Evolutionary conservation across 306 rosid species (phyloP).

Genomic region (Cucurbita moschata): DNA sequence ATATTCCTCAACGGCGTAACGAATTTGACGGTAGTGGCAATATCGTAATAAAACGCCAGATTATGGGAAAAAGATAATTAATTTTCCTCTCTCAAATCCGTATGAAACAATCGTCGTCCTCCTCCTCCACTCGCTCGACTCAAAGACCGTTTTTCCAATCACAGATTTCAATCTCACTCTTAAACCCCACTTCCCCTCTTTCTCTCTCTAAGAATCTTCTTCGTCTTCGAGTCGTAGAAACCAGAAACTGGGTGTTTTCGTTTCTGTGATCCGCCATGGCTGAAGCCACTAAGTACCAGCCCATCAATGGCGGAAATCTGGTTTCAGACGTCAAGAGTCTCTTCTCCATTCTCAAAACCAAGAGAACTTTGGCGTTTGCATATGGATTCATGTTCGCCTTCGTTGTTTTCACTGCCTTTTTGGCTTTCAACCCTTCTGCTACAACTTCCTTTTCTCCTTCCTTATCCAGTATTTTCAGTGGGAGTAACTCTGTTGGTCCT

Average conservation of each 20-base stretch:
- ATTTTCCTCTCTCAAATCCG: neutral
- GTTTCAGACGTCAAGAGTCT: constrained; percentile 42
- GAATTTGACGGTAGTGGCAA: neutral
- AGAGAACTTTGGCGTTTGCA: constrained; percentile 41
- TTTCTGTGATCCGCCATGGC: constrained; percentile 35
- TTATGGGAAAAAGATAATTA: neutral
- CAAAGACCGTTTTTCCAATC: neutral
- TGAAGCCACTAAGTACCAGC: constrained; percentile 45
- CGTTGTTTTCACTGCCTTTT: constrained; percentile 51
- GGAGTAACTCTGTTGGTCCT: neutral
- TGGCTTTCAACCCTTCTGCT: constrained; percentile 48
- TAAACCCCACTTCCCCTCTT: neutral
- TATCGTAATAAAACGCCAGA: neutral
- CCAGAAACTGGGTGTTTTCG: neutral
- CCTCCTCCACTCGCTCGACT: neutral
- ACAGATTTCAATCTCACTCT: neutral
- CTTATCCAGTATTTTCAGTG: constrained; percentile 36
- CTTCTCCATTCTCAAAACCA: constrained; percentile 44
- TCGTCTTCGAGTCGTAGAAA: neutral
- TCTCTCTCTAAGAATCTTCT: neutral
- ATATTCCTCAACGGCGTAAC: neutral
- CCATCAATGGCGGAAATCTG: constrained; percentile 25
- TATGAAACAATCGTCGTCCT: constrained; percentile 16
- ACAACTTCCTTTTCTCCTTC: constrained; percentile 41
- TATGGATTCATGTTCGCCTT: constrained; percentile 54